Conservation (phyloP, 2,329 filamentous ascomycete species). For the Fusarium brachygibbosum region DNA sequence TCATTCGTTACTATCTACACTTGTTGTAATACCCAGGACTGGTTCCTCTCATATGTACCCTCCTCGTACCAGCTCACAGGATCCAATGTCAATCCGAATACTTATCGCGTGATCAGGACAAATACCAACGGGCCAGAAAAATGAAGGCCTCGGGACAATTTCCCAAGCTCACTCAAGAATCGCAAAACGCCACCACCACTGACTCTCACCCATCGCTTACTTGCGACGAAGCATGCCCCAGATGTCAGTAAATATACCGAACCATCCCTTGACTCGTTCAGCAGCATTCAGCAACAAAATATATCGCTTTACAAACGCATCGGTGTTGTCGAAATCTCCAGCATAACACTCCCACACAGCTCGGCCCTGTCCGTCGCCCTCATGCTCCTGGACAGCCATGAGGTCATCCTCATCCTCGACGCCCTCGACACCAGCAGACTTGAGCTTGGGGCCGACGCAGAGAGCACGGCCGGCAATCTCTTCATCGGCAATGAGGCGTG, state of each 20-base stretch:
- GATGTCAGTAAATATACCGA: slow-evolving; percentile 58
- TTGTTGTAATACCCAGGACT: not conserved
- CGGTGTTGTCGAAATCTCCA: slow-evolving; percentile 68
- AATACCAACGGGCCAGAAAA: not conserved
- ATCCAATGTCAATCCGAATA: not conserved
- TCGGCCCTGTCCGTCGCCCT: slow-evolving; percentile 57
- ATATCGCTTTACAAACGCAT: slow-evolving; percentile 68
- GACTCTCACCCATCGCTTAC: slow-evolving; percentile 4
- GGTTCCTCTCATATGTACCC: not conserved
- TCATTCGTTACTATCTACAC: not conserved
- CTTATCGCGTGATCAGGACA: not conserved
- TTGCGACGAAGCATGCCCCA: slow-evolving; percentile 45
- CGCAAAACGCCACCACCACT: not conserved
- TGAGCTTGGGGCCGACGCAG: slow-evolving; percentile 68
- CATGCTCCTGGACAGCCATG: slow-evolving; percentile 49
- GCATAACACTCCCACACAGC: slow-evolving; percentile 73
- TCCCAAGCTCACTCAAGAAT: not conserved
- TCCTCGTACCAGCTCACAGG: not conserved
- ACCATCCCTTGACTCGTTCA: slow-evolving; percentile 66
- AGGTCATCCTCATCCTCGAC: slow-evolving; percentile 53
- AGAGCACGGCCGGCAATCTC: slow-evolving; percentile 69
- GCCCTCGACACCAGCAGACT: slow-evolving; percentile 33
- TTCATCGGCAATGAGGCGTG: slow-evolving; percentile 71
- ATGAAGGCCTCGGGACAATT: not conserved
- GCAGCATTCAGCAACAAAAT: slow-evolving; percentile 67